These are phyloP conservation scores for Thalassiosira hispida DNA, from an alignment of 352 stramenopile species.

Conservation along the genomic window DNA sequence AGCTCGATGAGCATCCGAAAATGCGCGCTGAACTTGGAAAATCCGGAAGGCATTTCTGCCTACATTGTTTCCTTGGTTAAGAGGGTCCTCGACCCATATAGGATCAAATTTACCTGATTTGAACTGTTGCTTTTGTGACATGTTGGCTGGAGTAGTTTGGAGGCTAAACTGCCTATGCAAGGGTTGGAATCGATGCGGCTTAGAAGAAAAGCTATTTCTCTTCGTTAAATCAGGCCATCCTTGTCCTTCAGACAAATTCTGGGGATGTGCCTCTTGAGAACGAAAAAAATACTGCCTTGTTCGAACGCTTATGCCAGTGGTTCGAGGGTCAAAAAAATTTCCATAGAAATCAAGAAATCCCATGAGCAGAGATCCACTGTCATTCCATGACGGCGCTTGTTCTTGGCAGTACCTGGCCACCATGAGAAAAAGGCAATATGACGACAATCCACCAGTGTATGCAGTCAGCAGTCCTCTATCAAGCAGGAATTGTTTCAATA, in stretches of 20 bases:
- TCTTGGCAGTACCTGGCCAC: constrained; percentile 92
- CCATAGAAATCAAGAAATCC: constrained; percentile 98
- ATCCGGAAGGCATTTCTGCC: constrained; percentile 96
- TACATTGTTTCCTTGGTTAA: constrained; percentile 94
- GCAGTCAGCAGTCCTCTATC: constrained; percentile 92
- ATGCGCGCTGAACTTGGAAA: constrained; percentile 78
- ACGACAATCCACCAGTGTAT: constrained; percentile 96
- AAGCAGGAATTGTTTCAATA: constrained; percentile 92
- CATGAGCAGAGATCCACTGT: constrained; percentile 95
- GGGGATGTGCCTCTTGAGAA: constrained; percentile 40
- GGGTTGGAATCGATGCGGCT: constrained; percentile 41
- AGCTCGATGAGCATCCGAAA: constrained; percentile 81
- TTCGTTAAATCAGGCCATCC: constrained; percentile 36
- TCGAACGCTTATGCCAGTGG: constrained; percentile 78
- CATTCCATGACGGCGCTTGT: constrained; percentile 75
- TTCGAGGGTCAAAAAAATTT: constrained; percentile 87
- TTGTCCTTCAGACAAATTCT: constrained; percentile 25
- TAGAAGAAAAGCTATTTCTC: constrained; percentile 37
- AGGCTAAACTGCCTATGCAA: constrained; percentile 47
- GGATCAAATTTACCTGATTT: constrained; percentile 86
- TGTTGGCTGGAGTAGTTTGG: constrained; percentile 35
- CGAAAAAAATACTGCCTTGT: constrained; percentile 78
- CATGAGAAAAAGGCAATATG: constrained; percentile 95
- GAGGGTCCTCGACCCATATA: constrained; percentile 94
- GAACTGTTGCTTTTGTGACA: constrained; percentile 22